A percentile compares a stretch with the other conserved stretches of the same genome.
Evolutionary conservation across 73 alveolate species (phyloP).

Genomic region (Diophrys appendiculata): DNA sequence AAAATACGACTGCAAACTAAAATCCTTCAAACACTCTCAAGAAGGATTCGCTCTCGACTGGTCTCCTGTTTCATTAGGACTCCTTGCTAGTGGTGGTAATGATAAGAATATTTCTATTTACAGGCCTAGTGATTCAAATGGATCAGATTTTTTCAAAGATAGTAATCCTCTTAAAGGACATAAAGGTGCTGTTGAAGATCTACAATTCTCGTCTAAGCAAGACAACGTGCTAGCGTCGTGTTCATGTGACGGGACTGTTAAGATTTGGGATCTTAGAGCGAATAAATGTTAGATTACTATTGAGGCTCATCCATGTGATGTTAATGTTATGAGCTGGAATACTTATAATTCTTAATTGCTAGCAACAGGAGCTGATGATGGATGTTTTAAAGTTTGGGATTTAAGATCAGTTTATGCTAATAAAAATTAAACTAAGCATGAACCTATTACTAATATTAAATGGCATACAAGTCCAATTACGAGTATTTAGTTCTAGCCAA

Average conservation of each 20-base stretch:
- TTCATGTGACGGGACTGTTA: slow-evolving; percentile 85
- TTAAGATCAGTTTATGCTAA: slow-evolving; percentile 57
- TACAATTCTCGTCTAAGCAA: slow-evolving; percentile 82
- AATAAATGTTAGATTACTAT: slow-evolving; percentile 60
- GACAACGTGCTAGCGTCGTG: slow-evolving; percentile 89
- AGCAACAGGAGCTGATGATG: slow-evolving; percentile 94
- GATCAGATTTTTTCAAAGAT: slow-evolving; percentile 62
- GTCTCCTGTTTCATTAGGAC: slow-evolving; percentile 75
- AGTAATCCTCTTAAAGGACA: slow-evolving; percentile 59
- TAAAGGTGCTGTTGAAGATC: slow-evolving; percentile 84
- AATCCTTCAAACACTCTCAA: slow-evolving; percentile 31
- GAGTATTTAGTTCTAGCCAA: slow-evolving; percentile 84
- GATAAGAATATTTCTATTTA: slow-evolving; percentile 68
- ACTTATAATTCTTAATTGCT: slow-evolving; percentile 65
- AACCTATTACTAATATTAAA: slow-evolving; percentile 81
- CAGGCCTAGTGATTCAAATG: slow-evolving; percentile 71
- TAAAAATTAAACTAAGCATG: slow-evolving; percentile 21
- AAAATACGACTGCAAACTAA: neutral
- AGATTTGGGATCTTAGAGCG: slow-evolving; percentile 88
- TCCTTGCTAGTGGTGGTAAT: slow-evolving; percentile 83
- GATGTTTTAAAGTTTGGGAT: slow-evolving; percentile 93
- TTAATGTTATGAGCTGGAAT: slow-evolving; percentile 91
- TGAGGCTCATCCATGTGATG: slow-evolving; percentile 88
- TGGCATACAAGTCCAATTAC: slow-evolving; percentile 94
- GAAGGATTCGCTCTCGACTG: slow-evolving; percentile 92